Percentiles rank a stretch among this genome's conserved stretches.
Evolutionary conservation across 495 filamentous ascomycete species (phyloP).

Genomic region (Cenococcum geophilum): DNA sequence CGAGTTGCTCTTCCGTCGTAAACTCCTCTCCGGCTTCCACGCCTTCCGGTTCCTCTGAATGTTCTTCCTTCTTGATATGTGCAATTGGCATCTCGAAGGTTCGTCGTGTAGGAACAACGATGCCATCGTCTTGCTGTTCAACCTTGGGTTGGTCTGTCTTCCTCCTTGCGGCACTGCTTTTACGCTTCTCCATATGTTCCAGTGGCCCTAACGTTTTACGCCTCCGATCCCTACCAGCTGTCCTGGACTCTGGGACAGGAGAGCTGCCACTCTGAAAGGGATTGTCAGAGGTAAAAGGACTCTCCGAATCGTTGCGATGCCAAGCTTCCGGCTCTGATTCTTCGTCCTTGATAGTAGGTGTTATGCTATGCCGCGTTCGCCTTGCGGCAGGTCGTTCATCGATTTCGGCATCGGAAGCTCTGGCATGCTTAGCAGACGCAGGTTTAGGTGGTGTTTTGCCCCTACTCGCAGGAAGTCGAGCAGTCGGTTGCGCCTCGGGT

Average conservation of each 20-base stretch:
- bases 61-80: constrained; percentile 38
- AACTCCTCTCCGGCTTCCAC: constrained; percentile 71
- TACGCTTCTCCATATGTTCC: constrained; percentile 39
- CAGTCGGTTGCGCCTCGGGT: constrained; percentile 22
- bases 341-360: constrained; percentile 43
- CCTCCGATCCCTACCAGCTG: constrained; percentile 45
- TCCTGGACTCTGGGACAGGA: constrained; percentile 40
- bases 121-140: constrained; percentile 35
- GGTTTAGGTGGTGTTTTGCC: constrained; percentile 45
- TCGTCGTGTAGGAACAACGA: constrained; percentile 40
- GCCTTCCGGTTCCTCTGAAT: constrained; percentile 45
- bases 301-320: constrained; percentile 39
- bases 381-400: constrained; percentile 35
- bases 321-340: constrained; percentile 26
- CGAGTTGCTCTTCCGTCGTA: constrained; percentile 80
- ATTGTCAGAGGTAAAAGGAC: constrained; percentile 79
- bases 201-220: constrained; percentile 35
- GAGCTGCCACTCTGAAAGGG: constrained; percentile 87
- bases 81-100: constrained; percentile 41
- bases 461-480: constrained; percentile 36
- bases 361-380: constrained; percentile 43
- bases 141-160: constrained; percentile 37
- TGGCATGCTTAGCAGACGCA: constrained; percentile 51
- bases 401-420: constrained; percentile 42
- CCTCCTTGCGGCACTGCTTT: constrained; percentile 45